Evolutionary conservation across 805 yeast species (phyloP).

Genomic region (Metschnikowia lochheadii): DNA sequence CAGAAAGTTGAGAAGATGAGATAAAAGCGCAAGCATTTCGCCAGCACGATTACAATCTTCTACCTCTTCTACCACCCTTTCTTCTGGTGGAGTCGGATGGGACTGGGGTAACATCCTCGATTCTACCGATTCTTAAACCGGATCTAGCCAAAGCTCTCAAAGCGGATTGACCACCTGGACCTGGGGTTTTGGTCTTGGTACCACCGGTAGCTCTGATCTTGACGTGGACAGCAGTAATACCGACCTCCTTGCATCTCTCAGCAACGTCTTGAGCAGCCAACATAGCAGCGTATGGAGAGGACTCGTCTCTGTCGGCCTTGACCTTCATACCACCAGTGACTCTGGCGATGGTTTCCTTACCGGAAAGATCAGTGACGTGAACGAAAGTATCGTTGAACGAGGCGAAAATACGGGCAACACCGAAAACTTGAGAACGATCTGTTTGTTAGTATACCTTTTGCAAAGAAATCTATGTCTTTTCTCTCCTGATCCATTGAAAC

Average conservation of each 20-base stretch:
- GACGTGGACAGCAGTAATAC: conserved; percentile 98
- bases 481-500: too few relatives aligned
- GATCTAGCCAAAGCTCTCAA: conserved; percentile 99
- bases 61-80: conserved; percentile 99
- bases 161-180: conserved; percentile 99
- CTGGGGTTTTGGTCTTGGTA: conserved; percentile 99
- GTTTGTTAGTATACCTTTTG: conserved; percentile 11
- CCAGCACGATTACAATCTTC: conserved; percentile 68
- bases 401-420: conserved; percentile 99
- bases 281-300: conserved; percentile 99
- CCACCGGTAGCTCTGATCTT: conserved; percentile 99
- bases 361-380: conserved; percentile 98
- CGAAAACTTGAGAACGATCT: conserved; percentile 96
- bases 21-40: conserved; percentile 5
- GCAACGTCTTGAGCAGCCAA: conserved; percentile 99
- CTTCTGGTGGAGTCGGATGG: conserved; percentile 99
- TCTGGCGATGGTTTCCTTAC: conserved; percentile 99
- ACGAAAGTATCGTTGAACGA: conserved; percentile 99
- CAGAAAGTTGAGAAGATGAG: conserved; percentile 6
- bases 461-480: too few relatives aligned
- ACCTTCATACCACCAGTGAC: conserved; percentile 99
- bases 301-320: conserved; percentile 99
- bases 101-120: conserved; percentile 99
- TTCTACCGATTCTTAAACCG: conserved; percentile 99
- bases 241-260: conserved; percentile 98